Conservation (phyloP, 1,284 basidiomycete species). For the Mrakiaceae sp. region DNA sequence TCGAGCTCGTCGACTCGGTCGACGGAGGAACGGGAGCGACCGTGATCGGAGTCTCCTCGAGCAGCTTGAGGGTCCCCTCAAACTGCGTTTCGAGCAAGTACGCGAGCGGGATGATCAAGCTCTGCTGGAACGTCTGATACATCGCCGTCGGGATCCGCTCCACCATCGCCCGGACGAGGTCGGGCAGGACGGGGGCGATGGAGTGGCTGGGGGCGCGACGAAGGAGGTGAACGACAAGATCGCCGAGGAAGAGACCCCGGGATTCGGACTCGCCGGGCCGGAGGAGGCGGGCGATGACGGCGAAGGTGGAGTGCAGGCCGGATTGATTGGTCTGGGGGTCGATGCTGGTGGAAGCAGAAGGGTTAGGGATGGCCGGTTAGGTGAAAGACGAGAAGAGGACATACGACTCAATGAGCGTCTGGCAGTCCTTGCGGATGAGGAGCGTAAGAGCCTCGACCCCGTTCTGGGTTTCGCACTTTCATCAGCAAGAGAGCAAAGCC, state of each 20-base stretch:
- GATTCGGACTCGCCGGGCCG: conserved; percentile 53
- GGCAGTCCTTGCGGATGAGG: conserved; percentile 73
- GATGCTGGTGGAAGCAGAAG: neutral
- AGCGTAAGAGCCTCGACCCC: conserved; percentile 71
- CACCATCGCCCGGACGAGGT: conserved; percentile 73
- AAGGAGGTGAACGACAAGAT: conserved; percentile 84
- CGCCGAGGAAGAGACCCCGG: conserved; percentile 82
- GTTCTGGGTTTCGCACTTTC: conserved; percentile 42
- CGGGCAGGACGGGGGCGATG: conserved; percentile 69
- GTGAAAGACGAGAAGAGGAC: conserved; percentile 12
- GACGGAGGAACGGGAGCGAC: conserved; percentile 34
- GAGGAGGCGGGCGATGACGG: conserved; percentile 62
- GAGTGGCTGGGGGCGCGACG: conserved; percentile 52
- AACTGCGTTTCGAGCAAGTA: conserved; percentile 79
- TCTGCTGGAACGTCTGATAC: conserved; percentile 81
- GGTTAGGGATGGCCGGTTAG: neutral
- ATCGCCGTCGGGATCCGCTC: conserved; percentile 66
- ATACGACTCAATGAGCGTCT: conserved; percentile 62
- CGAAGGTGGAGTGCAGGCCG: conserved; percentile 62
- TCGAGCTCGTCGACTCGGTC: conserved; percentile 40
- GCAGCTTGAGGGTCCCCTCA: conserved; percentile 59
- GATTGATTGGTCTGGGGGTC: conserved; percentile 44
- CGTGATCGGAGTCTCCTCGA: conserved; percentile 44
- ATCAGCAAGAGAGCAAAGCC: too few relatives aligned
- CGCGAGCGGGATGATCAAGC: conserved; percentile 80